A percentile compares a stretch with the other conserved stretches of the same genome.
Conservation (phyloP, 352 stramenopile species). For the Peronospora tabacina region DNA sequence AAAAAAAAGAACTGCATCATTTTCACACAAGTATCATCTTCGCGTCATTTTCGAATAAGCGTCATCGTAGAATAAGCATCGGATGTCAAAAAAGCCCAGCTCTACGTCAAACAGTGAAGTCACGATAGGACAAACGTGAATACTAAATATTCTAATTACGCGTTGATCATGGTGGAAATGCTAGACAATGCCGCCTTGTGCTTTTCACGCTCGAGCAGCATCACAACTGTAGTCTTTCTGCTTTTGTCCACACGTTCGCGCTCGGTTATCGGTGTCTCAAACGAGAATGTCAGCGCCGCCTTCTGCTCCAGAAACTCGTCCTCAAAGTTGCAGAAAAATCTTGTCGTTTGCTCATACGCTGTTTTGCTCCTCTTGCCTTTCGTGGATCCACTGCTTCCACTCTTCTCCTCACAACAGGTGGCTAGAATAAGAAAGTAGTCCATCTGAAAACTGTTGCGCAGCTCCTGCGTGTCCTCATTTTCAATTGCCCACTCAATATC, state of each 20-base stretch:
- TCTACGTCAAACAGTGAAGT: conserved; percentile 1
- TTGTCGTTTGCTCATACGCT: conserved; percentile 52
- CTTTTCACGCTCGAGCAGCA: conserved; percentile 68
- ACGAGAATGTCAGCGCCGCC: conserved; percentile 57
- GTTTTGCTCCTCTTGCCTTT: conserved; percentile 75
- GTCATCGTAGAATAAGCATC: conserved; percentile 13
- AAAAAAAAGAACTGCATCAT: conserved; percentile 44
- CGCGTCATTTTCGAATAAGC: conserved; percentile 20
- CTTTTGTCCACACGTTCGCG: conserved; percentile 49
- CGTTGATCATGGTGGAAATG: conserved; percentile 79
- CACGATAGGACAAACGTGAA: conserved; percentile 12
- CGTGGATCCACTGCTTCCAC: conserved; percentile 26
- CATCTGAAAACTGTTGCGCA: conserved; percentile 64
- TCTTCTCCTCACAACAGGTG: conserved; percentile 55
- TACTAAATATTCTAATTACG: conserved; percentile 63
- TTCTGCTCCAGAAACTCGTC: conserved; percentile 81
- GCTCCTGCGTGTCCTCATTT: conserved; percentile 56
- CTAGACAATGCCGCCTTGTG: conserved; percentile 73
- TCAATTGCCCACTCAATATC: conserved; percentile 81
- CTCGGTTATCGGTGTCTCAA: conserved; percentile 62
- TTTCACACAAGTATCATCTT: conserved; percentile 43
- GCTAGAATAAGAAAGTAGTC: conserved; percentile 80
- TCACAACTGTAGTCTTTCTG: conserved; percentile 65
- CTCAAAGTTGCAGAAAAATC: conserved; percentile 84
- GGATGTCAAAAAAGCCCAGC: conserved; percentile 34